Conservation (phyloP, 768 basidiomycete species). For the Suillus tomentosus region DNA sequence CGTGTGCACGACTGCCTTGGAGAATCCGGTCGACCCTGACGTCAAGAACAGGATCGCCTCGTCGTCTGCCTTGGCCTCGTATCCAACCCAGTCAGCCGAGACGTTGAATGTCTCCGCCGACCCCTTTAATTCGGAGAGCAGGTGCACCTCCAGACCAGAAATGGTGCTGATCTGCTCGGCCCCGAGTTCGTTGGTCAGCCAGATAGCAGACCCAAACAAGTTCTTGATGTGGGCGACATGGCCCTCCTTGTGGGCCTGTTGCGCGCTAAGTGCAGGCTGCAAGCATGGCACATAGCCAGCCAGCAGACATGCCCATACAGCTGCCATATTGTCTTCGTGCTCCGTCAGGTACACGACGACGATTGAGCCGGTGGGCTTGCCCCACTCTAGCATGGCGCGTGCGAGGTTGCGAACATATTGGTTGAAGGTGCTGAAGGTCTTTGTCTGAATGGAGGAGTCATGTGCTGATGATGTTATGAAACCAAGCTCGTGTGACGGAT, state of each 20-base stretch:
- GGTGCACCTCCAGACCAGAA: conserved; percentile 25
- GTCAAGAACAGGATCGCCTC: conserved; percentile 40
- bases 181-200: conserved; percentile 33
- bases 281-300: conserved; percentile 35
- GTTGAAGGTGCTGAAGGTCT: conserved; percentile 25
- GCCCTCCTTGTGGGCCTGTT: conserved; percentile 33
- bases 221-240: conserved; percentile 33
- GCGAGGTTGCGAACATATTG: conserved; percentile 22
- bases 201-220: conserved; percentile 32
- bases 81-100: conserved; percentile 20
- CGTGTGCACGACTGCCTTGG: conserved; percentile 43
- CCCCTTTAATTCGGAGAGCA: conserved; percentile 25
- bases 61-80: conserved; percentile 27
- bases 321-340: conserved; percentile 36
- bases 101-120: conserved; percentile 12
- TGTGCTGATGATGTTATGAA: conserved; percentile 33
- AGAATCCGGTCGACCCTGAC: conserved; percentile 47
- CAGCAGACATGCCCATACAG: conserved; percentile 33
- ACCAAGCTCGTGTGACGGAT: conserved; percentile 29
- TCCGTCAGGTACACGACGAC: conserved; percentile 33
- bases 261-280: conserved; percentile 35
- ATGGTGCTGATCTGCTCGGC: conserved; percentile 28
- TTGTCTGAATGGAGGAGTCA: conserved; percentile 31
- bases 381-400: conserved; percentile 26
- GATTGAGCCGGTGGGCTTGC: conserved; percentile 28